A percentile compares a stretch with the other conserved stretches of the same genome.
Evolutionary conservation across 208 protist species (phyloP).

Genomic region (Crithidia brevicula): DNA sequence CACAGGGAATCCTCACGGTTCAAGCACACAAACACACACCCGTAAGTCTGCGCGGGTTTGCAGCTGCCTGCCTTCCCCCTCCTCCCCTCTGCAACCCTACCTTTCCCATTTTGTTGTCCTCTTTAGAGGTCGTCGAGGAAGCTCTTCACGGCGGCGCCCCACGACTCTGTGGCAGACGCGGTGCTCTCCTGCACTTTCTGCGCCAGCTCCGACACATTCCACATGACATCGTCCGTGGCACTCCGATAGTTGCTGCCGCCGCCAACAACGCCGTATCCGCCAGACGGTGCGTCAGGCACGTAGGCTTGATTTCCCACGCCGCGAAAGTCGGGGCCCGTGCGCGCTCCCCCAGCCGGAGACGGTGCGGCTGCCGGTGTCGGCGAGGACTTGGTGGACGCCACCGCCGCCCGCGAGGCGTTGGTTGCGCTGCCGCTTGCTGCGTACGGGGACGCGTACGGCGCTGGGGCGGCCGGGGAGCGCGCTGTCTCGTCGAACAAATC

Average conservation of each 20-base stretch:
- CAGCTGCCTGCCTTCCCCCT: no score
- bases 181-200: constrained; percentile 57
- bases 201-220: constrained; percentile 59
- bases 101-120: no score
- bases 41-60: no score
- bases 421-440: constrained; percentile 14
- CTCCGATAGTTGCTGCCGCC: constrained; percentile 11
- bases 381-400: not conserved
- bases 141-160: constrained; percentile 56
- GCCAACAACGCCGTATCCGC: constrained; percentile 7
- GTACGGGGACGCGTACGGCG: constrained; percentile 9
- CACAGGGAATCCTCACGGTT: no score
- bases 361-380: not conserved
- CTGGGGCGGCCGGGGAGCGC: constrained; percentile 12
- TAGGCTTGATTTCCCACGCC: constrained; percentile 67
- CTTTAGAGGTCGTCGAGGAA: constrained; percentile 74
- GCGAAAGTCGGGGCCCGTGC: constrained; percentile 64
- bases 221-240: constrained; percentile 48
- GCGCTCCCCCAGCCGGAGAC: constrained; percentile 14
- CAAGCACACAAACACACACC: not conserved
- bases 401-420: not conserved
- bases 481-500: constrained; percentile 35
- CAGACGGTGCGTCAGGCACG: constrained; percentile 31
- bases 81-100: no score
- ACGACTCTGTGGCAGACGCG: constrained; percentile 39